Base-by-base conservation (phyloP, 202 grass and related monocot genomes). In the Carex arenaria region DNA sequence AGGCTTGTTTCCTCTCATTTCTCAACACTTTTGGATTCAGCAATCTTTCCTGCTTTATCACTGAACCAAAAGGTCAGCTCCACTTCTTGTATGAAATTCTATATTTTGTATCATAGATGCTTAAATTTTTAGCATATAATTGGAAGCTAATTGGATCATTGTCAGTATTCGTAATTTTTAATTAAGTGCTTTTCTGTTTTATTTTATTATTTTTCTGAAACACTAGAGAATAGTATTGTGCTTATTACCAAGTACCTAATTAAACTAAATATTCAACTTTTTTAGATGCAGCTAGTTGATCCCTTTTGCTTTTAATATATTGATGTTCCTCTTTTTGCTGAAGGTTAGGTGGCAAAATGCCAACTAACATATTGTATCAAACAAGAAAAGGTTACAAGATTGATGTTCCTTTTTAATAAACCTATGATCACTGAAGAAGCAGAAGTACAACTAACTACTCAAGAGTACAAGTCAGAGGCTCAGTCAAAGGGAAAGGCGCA, bases 1-100 rank as follows among this genome's bases (percentile, higher is more conserved):
- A 85, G 92, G 68, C 87, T 94, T 91, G 88, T 97, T 88, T 97
- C 94, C 83, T 89, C 94, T 4, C 90, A 94, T 89, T 97, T 97
- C 88, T 92, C 92, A 72, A 84, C 88, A 34, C 87, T 97, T 90
- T 54, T 94, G 72, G 88, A 92, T 86, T 88, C 80, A 74, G 83
- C 92, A 78, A 92, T 92, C 77, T 90, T 97, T 71, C 94, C 92
- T 87, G 90, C 88, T 64, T 89, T 97, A 89, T 28, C 84, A 59
- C 89, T 97, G 87, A 97, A 97, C 83, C 86, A 87, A 71, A 97
- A 92, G 88, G 94, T 97, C 51, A 62, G 56, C 59, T 83, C n/a
- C 51, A 31, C 67, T 64, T 42, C 5, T 78, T 86, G 82, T 87
- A 34, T 61, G 30, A 38, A 66, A 61, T 20, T 55, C 15, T 20